Conservation (phyloP, 192 early-diverging fungal genomes). For the Dispira simplex region DNA sequence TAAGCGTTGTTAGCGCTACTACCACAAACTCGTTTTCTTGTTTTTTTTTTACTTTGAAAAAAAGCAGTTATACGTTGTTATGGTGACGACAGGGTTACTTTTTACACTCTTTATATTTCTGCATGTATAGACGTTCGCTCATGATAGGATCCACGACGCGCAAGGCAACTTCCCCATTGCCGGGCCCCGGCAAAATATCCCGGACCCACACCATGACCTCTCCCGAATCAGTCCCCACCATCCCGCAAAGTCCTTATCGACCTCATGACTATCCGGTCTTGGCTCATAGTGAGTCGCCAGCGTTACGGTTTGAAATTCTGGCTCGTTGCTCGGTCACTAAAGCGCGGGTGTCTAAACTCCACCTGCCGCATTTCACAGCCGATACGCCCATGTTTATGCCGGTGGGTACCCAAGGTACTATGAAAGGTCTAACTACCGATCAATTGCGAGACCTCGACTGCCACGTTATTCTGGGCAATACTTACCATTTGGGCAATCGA, state of each 20-base stretch:
- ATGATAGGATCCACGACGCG: too few relatives aligned
- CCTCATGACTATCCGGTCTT: not conserved
- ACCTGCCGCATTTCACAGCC: conserved; percentile 66
- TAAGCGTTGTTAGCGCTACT: too few relatives aligned
- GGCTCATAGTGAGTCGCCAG: conserved; percentile 18
- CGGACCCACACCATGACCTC: too few relatives aligned
- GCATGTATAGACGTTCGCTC: too few relatives aligned
- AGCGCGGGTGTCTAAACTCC: conserved; percentile 55
- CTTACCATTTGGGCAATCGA: conserved; percentile 61
- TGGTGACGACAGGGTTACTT: too few relatives aligned
- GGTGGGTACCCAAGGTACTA: conserved; percentile 69
- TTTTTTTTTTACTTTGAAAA: too few relatives aligned
- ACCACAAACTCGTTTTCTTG: too few relatives aligned
- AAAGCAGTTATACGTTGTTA: too few relatives aligned
- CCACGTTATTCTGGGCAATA: conserved; percentile 78
- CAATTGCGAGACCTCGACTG: conserved; percentile 60
- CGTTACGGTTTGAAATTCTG: conserved; percentile 54
- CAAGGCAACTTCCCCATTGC: too few relatives aligned
- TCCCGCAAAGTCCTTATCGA: not conserved
- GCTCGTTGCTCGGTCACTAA: conserved; percentile 72
- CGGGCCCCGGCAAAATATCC: too few relatives aligned
- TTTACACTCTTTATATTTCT: too few relatives aligned
- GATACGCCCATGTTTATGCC: conserved; percentile 82
- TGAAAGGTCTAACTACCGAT: conserved; percentile 66
- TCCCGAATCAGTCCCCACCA: too few relatives aligned